Evolutionary conservation across 1,284 basidiomycete species (phyloP).

Genomic region (Tilletia indica): DNA sequence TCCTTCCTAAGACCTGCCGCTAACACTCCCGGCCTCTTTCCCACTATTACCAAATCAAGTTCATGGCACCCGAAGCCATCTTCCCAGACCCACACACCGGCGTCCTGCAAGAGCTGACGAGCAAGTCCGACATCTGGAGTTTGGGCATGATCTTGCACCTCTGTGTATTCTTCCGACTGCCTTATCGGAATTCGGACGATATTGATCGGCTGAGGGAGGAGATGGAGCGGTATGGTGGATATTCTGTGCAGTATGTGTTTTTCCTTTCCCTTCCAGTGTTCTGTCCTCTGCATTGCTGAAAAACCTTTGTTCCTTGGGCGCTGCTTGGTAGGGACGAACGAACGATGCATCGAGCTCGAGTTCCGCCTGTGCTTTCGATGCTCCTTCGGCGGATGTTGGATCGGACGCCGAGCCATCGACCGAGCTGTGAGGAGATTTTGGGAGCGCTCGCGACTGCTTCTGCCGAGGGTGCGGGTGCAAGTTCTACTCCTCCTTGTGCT

Average conservation of each 20-base stretch:
- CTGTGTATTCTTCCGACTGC: constrained; percentile 76
- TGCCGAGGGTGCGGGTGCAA: not conserved
- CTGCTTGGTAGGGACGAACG: constrained; percentile 57
- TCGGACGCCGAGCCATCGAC: constrained; percentile 65
- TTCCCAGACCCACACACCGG: constrained; percentile 60
- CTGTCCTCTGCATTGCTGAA: too few relatives aligned
- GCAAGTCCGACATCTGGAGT: constrained; percentile 67
- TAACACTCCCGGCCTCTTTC: not conserved
- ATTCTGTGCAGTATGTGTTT: constrained; percentile 31
- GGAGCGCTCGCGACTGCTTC: constrained; percentile 19
- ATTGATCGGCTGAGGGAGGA: constrained; percentile 70
- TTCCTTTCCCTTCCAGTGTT: too few relatives aligned
- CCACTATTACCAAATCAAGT: constrained; percentile 19
- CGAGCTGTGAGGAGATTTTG: constrained; percentile 70
- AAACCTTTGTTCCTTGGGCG: not conserved
- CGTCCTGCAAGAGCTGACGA: constrained; percentile 70
- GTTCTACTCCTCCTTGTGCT: not conserved
- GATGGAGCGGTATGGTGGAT: constrained; percentile 74
- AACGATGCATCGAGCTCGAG: constrained; percentile 67
- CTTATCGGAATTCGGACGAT: constrained; percentile 60
- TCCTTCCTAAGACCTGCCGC: not conserved
- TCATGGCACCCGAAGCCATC: constrained; percentile 75
- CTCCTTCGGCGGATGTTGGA: constrained; percentile 72
- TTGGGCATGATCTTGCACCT: constrained; percentile 86
- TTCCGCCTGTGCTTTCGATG: constrained; percentile 69